phyloP scores from a whole-genome alignment of 2,329 filamentous ascomycete species.

The Ambrosiella cleistominuta region DNA sequence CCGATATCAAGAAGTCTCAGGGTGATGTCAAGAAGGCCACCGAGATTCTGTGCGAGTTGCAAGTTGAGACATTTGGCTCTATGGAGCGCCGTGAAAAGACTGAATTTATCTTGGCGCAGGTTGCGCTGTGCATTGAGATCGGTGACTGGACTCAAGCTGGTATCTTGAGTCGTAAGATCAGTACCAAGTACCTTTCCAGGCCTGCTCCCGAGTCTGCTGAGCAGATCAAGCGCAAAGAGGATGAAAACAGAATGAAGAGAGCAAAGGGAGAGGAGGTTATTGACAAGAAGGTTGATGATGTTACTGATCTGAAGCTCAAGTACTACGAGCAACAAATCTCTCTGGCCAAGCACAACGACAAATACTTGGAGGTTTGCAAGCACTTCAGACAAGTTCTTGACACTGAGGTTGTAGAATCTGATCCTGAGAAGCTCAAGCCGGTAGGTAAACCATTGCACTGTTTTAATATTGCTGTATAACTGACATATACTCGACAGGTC shows the following conservation, averaged over 20 bases:
- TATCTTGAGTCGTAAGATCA: constrained; percentile 91
- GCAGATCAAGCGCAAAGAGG: constrained; percentile 77
- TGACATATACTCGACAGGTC: constrained; percentile 32
- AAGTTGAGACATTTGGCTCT: constrained; percentile 96
- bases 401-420: constrained; percentile 85
- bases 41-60: constrained; percentile 88
- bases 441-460: constrained; percentile 33
- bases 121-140: constrained; percentile 83
- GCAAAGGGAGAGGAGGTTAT: constrained; percentile 64
- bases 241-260: constrained; percentile 73
- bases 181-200: constrained; percentile 76
- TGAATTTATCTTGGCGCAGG: constrained; percentile 93
- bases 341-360: constrained; percentile 88
- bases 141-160: constrained; percentile 91
- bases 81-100: constrained; percentile 97
- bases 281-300: constrained; percentile 66
- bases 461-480: constrained; percentile 13
- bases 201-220: constrained; percentile 83
- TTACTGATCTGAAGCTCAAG: constrained; percentile 84
- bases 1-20: constrained; percentile 92
- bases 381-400: constrained; percentile 94
- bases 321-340: constrained; percentile 97
- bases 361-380: constrained; percentile 96
- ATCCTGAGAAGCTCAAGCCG: constrained; percentile 66
- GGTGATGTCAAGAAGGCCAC: constrained; percentile 79